Evolutionary conservation across 23 red algal genomes (phyloP), one percentile per base, ranked within the genome.

Genomic region (Gracilaria caudata): DNA sequence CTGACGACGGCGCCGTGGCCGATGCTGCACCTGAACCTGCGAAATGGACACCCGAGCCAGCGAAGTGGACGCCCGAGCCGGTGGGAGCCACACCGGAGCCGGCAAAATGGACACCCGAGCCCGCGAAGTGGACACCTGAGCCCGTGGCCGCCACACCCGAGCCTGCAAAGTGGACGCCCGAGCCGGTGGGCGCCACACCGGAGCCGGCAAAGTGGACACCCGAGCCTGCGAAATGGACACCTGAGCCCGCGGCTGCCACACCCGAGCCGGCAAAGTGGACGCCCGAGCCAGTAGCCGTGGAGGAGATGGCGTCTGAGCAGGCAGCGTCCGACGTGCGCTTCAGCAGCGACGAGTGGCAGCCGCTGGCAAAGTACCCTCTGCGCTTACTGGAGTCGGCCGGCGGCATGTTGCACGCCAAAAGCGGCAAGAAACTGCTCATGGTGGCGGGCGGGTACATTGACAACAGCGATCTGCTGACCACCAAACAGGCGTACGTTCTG

Each of bases 361-460:
- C 25, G 26, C 46, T 56, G 39, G 12, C 55, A 13, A 23, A 60
- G 8, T 83, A 83, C 37, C 79, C 79, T 11, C 58, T 83, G 16
- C 25, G 58, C 4, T 20, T 83, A 35, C 79, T 83, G n/a, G 79
- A 83, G 13, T 63, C 79, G 2, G 79, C 54, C 9, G 79, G 79
- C 24, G 79, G 57, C 19, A 29, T 83, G 28, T 20, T 83, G 26
- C 79, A 36, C 20, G n/a, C 57, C 11, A 13, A n/a, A 2, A 37
- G 68, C 25, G 49, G 57, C 0, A 11, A 20, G 13, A 24, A 47
- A 2, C 44, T 66, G 38, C 33, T 83, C 11, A 26, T 83, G 21
- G 58, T 83, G 14, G 57, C 63, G 2, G 79, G 79, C 53, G 79
- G 79, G 20, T 83, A 83, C 63, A 20, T 68, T n/a, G 39, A 66